Conservation (phyloP, 805 yeast species). For the Wickerhamiella parazyma region DNA sequence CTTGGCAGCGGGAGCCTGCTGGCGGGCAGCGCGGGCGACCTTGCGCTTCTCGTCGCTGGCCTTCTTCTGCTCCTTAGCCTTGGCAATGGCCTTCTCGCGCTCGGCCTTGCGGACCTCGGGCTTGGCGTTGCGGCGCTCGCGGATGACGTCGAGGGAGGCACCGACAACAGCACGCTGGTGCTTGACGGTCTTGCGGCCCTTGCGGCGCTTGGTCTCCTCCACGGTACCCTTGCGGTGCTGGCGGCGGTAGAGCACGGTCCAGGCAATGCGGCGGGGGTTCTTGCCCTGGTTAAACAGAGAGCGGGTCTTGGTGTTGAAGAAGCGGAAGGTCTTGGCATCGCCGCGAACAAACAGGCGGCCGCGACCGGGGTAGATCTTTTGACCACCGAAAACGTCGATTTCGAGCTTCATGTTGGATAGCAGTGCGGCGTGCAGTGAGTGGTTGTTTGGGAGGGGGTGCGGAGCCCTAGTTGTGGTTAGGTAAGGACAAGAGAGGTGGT, state of each 20-base stretch:
- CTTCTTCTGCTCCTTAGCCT: conserved; percentile 44
- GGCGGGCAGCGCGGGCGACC: conserved; percentile 92
- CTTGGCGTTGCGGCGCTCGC: conserved; percentile 90
- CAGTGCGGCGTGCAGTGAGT: conserved; percentile 4
- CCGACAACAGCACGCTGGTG: conserved; percentile 99
- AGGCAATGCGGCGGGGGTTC: conserved; percentile 99
- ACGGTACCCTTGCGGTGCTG: conserved; percentile 99
- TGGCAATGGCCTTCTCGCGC: conserved; percentile 75
- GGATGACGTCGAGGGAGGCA: conserved; percentile 96
- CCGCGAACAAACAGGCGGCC: conserved; percentile 99
- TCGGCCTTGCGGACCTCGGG: conserved; percentile 97
- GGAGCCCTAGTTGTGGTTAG: neutral
- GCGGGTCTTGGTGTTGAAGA: conserved; percentile 94
- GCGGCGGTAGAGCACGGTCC: conserved; percentile 99
- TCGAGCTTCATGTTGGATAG: conserved; percentile 80
- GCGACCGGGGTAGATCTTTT: conserved; percentile 99
- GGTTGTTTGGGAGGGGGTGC: neutral
- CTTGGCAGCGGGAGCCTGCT: conserved; percentile 93
- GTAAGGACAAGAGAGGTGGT: neutral
- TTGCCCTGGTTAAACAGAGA: conserved; percentile 98
- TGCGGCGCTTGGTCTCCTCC: conserved; percentile 96
- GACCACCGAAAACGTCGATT: conserved; percentile 98
- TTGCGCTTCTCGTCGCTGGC: conserved; percentile 87
- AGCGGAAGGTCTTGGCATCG: conserved; percentile 99
- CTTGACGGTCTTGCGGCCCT: conserved; percentile 94